A percentile compares a stretch with the other conserved stretches of the same genome.
Conservation (phyloP, 768 basidiomycete species). For the Rhodotorula toruloides region DNA sequence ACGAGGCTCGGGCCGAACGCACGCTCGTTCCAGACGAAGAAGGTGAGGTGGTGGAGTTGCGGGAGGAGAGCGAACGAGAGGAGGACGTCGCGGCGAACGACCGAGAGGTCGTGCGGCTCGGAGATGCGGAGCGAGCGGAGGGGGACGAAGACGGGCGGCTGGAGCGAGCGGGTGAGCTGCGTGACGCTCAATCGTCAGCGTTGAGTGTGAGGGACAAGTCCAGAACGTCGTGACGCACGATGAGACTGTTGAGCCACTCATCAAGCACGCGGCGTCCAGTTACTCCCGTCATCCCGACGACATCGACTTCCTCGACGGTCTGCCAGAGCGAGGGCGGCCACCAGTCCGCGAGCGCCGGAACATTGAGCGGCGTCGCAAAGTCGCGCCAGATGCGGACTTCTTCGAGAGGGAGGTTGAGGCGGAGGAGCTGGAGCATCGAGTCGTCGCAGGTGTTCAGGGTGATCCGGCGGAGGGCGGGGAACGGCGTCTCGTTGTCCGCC, state of each 20-base stretch:
- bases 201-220: neutral
- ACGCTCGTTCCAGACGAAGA: conserved; percentile 9
- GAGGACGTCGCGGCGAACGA: neutral
- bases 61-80: conserved; percentile 1
- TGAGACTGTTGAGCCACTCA: neutral
- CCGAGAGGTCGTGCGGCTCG: neutral
- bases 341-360: neutral
- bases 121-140: conserved; percentile 14
- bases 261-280: neutral
- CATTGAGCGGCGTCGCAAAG: neutral
- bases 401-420: neutral
- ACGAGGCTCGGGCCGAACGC: neutral
- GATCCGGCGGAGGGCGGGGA: neutral
- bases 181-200: neutral
- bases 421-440: conserved; percentile 1
- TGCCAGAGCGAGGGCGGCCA: conserved; percentile 7
- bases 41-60: neutral
- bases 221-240: neutral
- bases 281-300: neutral
- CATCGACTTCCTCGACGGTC: conserved; percentile 3
- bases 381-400: conserved; percentile 4
- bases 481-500: neutral
- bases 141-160: neutral
- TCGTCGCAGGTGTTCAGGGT: conserved; percentile 11
- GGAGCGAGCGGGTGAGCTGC: conserved; percentile 1